Evolutionary conservation across 371 early-diverging fungal species (phyloP).

Genomic region (Syncephalastrum contaminatum): DNA sequence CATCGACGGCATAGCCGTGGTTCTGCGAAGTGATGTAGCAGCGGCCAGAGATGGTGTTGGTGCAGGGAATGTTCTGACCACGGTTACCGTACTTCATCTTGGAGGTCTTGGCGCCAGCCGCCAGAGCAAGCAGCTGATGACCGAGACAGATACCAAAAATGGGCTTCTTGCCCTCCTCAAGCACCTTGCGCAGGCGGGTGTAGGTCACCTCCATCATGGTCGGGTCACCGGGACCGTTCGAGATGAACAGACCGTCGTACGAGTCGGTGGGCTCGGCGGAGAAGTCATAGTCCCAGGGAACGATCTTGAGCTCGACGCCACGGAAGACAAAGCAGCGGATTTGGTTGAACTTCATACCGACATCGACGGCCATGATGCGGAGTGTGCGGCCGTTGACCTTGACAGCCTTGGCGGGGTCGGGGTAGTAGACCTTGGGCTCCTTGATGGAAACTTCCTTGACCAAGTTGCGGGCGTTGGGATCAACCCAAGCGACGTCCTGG

Average conservation of each 20-base stretch:
- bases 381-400: constrained; percentile 76
- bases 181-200: constrained; percentile 62
- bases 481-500: constrained; percentile 84
- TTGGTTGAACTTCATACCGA: constrained; percentile 98
- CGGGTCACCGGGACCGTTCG: constrained; percentile 98
- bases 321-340: constrained; percentile 94
- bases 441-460: constrained; percentile 92
- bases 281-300: constrained; percentile 97
- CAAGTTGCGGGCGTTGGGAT: constrained; percentile 90
- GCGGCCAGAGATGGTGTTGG: constrained; percentile 89
- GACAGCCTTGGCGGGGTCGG: constrained; percentile 61
- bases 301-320: constrained; percentile 91
- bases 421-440: constrained; percentile 71
- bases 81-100: constrained; percentile 99
- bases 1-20: constrained; percentile 96
- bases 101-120: constrained; percentile 89
- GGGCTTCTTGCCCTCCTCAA: constrained; percentile 75
- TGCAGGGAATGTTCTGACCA: constrained; percentile 98
- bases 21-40: constrained; percentile 98
- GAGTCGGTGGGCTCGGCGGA: constrained; percentile 61
- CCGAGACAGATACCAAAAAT: constrained; percentile 98
- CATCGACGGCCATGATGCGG: constrained; percentile 90
- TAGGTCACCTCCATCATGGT: constrained; percentile 77
- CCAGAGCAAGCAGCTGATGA: constrained; percentile 93
- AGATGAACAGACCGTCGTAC: constrained; percentile 92